Evolutionary conservation across 179 eudicot species (phyloP), one percentile per base, ranked within the genome.

Genomic region (Drosera spatulata): DNA sequence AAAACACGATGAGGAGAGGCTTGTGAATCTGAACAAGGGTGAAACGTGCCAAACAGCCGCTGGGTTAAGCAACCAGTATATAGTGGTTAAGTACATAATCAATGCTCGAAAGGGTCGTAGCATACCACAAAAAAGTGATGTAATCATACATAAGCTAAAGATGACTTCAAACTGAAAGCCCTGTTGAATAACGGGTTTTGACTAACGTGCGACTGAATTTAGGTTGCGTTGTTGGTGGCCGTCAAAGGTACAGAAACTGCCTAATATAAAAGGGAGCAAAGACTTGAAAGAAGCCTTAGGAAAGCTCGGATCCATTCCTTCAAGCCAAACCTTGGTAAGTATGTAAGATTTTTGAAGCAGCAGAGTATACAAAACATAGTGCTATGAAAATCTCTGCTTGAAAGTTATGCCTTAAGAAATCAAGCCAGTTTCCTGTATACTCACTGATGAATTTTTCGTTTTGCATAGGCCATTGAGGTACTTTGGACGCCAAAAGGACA

Each of bases 401-500:
- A n/a, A n/a, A n/a, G n/a, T n/a, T n/a, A n/a, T n/a, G n/a, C n/a
- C n/a, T n/a, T n/a, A n/a, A n/a, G n/a, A n/a, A n/a, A n/a, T n/a
- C n/a, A n/a, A n/a, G n/a, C n/a, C n/a, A n/a, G n/a, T n/a, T n/a
- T n/a, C n/a, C n/a, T n/a, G n/a, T n/a, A n/a, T n/a, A n/a, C n/a
- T n/a, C n/a, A n/a, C n/a, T n/a, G n/a, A n/a, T n/a, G n/a, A n/a
- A n/a, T n/a, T 4, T 8, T 6, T 64, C 3, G 5, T 6, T 45
- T 6, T 37, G 45, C 70, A 65, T 83, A 87, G 96, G 96, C 90
- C 6, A 90, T 88, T 22, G 91, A 91, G 81, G 86, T 91, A 53
- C 79, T 87, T 46, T 87, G 96, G 97, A 91, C 93, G 39, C 97
- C 97, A 10, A 95, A n/a, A 87, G 69, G 71, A 82, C 50, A 88